Conservation (phyloP, 345 rosid species). For the Heritiera fomes region DNA sequence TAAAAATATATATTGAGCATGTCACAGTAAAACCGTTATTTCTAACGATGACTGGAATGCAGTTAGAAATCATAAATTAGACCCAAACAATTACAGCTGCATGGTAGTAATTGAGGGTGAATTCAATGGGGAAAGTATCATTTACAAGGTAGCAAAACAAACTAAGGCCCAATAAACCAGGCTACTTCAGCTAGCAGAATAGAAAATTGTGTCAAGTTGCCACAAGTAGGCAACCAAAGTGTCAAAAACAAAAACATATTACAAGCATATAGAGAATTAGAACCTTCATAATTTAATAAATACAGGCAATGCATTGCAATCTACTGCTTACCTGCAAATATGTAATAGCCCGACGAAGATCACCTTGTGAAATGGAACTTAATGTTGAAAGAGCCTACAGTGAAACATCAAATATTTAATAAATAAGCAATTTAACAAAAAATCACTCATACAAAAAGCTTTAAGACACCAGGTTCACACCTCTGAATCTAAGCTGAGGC, state of each 20-base stretch:
- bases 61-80: not conserved
- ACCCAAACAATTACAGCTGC: not conserved
- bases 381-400: slow-evolving; percentile 81
- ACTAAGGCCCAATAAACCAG: not conserved
- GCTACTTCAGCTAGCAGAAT: not conserved
- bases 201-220: slow-evolving; percentile 10
- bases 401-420: slow-evolving; percentile 16
- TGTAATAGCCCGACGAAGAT: slow-evolving; percentile 96
- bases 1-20: not conserved
- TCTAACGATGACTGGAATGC: not conserved
- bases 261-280: not conserved
- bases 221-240: not conserved
- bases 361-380: slow-evolving; percentile 90
- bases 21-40: not conserved
- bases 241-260: not conserved
- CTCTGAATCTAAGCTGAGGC: slow-evolving; percentile 69
- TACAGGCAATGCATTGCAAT: not conserved
- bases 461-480: slow-evolving; percentile 36
- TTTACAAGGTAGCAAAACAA: not conserved
- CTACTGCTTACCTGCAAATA: slow-evolving; percentile 69
- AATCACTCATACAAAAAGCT: slow-evolving; percentile 21
- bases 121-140: not conserved
- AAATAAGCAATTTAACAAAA: slow-evolving; percentile 6
- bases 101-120: not conserved
- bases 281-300: slow-evolving; percentile 7